phyloP scores from a whole-genome alignment of 1,139 yeast species.

The Yamadazyma sp. region DNA sequence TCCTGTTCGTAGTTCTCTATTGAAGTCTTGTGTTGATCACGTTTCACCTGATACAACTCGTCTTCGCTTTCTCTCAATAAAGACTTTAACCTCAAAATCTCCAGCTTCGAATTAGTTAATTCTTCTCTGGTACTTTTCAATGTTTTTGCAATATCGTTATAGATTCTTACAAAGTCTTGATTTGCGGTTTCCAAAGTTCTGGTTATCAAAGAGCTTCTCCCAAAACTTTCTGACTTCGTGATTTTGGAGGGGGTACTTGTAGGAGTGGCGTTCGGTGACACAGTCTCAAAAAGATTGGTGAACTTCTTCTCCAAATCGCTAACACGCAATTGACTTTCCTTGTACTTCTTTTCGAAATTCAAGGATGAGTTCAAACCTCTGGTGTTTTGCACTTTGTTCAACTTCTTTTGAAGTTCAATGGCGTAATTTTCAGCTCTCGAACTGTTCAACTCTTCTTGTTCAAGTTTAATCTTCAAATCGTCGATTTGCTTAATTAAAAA shows the following conservation, averaged over 20 bases:
- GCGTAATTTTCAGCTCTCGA: conserved; percentile 49
- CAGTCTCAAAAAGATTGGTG: conserved; percentile 25
- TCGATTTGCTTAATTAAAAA: conserved; percentile 35
- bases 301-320: conserved; percentile 35
- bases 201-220: conserved; percentile 33
- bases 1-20: conserved; percentile 43
- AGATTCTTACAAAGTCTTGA: conserved; percentile 51
- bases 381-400: conserved; percentile 43
- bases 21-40: conserved; percentile 33
- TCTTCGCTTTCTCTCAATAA: conserved; percentile 49
- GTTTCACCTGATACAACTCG: conserved; percentile 42
- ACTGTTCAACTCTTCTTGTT: conserved; percentile 44
- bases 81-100: conserved; percentile 52
- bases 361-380: conserved; percentile 36
- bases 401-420: conserved; percentile 45
- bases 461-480: conserved; percentile 33
- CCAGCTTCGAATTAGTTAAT: conserved; percentile 49
- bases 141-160: conserved; percentile 56
- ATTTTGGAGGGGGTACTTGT: conserved; percentile 16
- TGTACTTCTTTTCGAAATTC: conserved; percentile 39
- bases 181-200: conserved; percentile 30
- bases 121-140: conserved; percentile 52
- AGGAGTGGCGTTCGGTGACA: conserved; percentile 14
- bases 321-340: conserved; percentile 37
- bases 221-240: conserved; percentile 39